Conservation (phyloP, 1,284 basidiomycete species). For the Ustilago lituana region DNA sequence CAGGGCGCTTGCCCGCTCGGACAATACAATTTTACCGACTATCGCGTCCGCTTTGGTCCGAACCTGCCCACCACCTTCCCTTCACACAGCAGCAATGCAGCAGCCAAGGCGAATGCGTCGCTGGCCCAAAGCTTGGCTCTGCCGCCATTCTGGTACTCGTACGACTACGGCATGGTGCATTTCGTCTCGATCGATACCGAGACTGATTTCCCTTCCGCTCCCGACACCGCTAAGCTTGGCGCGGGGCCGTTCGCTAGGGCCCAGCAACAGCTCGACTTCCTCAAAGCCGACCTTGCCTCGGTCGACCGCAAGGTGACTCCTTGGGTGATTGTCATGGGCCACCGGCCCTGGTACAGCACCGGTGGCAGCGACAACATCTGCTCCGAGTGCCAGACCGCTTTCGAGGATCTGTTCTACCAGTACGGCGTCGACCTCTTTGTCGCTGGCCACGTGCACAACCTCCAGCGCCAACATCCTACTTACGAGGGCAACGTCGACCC, state of each 20-base stretch:
- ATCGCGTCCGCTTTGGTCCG: constrained; percentile 24
- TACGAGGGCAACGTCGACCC: constrained; percentile 56
- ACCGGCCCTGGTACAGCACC: constrained; percentile 62
- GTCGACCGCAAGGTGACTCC: constrained; percentile 68
- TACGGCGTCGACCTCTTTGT: constrained; percentile 66
- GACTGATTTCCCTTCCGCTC: constrained; percentile 50
- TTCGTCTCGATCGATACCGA: constrained; percentile 57
- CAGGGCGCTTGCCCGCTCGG: constrained; percentile 43
- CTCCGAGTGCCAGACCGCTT: constrained; percentile 64
- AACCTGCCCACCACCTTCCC: constrained; percentile 47
- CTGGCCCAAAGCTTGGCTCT: constrained; percentile 16
- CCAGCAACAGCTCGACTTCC: constrained; percentile 44
- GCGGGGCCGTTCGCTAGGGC: constrained; percentile 26
- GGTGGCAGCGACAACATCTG: constrained; percentile 46
- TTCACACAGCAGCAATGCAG: constrained; percentile 9
- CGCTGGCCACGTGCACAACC: constrained; percentile 68
- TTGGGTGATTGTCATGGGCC: constrained; percentile 67
- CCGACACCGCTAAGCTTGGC: constrained; percentile 44
- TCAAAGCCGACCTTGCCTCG: constrained; percentile 65
- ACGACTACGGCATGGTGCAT: constrained; percentile 54
- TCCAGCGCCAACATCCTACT: constrained; percentile 65
- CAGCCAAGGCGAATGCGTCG: constrained; percentile 12
- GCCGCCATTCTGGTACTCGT: constrained; percentile 51
- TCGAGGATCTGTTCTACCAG: constrained; percentile 66
- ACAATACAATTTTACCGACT: constrained; percentile 57